Percentiles rank a stretch among this genome's conserved stretches.
phyloP scores from a whole-genome alignment of 202 grass and related monocot species.

The Setaria viridis region DNA sequence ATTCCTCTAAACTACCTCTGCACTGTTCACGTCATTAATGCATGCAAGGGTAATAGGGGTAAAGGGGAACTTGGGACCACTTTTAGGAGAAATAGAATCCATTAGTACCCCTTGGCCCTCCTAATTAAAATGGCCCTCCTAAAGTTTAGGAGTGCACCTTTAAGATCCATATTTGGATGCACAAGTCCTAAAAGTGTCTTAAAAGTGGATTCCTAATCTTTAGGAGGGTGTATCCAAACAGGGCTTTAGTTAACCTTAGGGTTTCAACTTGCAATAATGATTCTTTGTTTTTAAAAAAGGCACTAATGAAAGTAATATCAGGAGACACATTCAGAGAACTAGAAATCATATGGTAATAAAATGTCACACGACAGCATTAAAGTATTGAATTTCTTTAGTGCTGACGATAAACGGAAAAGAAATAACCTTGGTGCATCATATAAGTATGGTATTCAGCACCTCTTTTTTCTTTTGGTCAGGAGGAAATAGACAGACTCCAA shows the following conservation, averaged over 20 bases:
- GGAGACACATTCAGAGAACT: background rate
- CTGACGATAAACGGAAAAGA: background rate
- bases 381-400: conserved; percentile 13
- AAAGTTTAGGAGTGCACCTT: no score
- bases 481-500: conserved; percentile 49
- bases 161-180: no score
- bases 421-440: background rate
- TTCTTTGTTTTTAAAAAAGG: background rate
- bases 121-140: no score
- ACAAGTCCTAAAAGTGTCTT: no score
- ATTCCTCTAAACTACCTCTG: no score
- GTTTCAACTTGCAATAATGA: conserved; percentile 20
- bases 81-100: no score
- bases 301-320: background rate
- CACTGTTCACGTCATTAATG: no score
- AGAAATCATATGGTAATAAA: conserved; percentile 33
- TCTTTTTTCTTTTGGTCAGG: conserved; percentile 25
- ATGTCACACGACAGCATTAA: background rate
- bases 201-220: no score
- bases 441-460: background rate
- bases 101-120: no score
- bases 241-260: conserved; percentile 16
- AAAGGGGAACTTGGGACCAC: no score
- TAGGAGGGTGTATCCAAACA: no score
- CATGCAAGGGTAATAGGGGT: no score